phyloP scores from a whole-genome alignment of 495 filamentous ascomycete genomes.

The Clohesyomyces aquaticus region DNA sequence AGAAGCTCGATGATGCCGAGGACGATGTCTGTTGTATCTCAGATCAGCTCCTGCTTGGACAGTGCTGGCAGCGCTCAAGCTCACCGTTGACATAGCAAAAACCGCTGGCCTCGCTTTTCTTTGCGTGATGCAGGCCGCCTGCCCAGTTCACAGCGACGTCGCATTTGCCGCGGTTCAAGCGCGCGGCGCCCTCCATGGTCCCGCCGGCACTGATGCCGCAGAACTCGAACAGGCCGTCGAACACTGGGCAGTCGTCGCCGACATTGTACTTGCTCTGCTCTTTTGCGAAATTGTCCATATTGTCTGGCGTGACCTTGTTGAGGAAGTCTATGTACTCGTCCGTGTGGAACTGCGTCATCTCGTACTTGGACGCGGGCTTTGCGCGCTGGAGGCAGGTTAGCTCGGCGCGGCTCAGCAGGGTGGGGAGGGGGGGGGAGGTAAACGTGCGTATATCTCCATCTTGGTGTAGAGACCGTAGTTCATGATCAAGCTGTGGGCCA shows the following conservation, averaged over 20 bases:
- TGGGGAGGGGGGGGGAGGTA: not conserved
- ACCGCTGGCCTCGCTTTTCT: slow-evolving; percentile 93
- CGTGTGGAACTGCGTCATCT: slow-evolving; percentile 99
- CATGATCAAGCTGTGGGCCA: slow-evolving; percentile 97
- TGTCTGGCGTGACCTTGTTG: slow-evolving; percentile 93
- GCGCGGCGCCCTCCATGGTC: slow-evolving; percentile 94
- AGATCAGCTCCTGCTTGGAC: not conserved
- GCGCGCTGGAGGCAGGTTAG: slow-evolving; percentile 67
- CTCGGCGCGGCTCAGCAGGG: not conserved
- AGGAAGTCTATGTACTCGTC: slow-evolving; percentile 99
- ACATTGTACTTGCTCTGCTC: slow-evolving; percentile 98
- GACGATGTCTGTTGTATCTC: slow-evolving; percentile 75
- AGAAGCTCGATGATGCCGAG: slow-evolving; percentile 95
- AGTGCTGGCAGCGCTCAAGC: not conserved
- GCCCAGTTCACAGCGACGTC: slow-evolving; percentile 99
- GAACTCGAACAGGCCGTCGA: slow-evolving; percentile 97
- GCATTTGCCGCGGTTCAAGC: slow-evolving; percentile 90
- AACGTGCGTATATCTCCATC: slow-evolving; percentile 95
- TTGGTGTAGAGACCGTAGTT: slow-evolving; percentile 98
- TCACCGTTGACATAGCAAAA: slow-evolving; percentile 98
- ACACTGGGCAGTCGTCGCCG: slow-evolving; percentile 96
- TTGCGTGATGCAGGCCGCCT: slow-evolving; percentile 94
- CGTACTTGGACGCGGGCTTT: slow-evolving; percentile 91
- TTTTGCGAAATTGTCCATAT: slow-evolving; percentile 91
- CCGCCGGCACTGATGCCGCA: slow-evolving; percentile 97